Evolutionary conservation across 306 rosid genomes (phyloP).

Genomic region (Ochetophila trinervis): DNA sequence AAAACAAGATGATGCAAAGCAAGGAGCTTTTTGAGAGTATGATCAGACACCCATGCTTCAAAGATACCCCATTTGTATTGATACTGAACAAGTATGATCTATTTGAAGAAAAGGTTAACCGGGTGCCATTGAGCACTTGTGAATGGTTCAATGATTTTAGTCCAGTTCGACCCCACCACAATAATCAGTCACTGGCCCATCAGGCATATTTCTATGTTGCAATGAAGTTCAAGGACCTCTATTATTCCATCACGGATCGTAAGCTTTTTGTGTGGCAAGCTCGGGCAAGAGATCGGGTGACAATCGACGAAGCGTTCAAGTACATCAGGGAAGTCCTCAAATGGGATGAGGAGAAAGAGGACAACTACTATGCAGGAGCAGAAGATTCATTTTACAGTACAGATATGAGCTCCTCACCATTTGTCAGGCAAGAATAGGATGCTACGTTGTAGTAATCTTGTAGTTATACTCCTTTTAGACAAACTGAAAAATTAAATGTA

Average conservation of each 20-base stretch:
- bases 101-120: conserved; percentile 71
- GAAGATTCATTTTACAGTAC: conserved; percentile 94
- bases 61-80: conserved; percentile 76
- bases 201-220: conserved; percentile 93
- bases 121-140: conserved; percentile 52
- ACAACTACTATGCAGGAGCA: conserved; percentile 65
- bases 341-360: conserved; percentile 97
- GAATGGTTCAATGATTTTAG: conserved; percentile 87
- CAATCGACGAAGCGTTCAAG: conserved; percentile 86
- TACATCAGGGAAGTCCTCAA: conserved; percentile 84
- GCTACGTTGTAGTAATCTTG: conserved; percentile 17
- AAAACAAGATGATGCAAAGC: conserved; percentile 93
- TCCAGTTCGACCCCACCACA: conserved; percentile 58
- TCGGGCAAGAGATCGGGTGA: conserved; percentile 74
- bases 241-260: conserved; percentile 56
- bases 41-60: conserved; percentile 88
- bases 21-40: conserved; percentile 87
- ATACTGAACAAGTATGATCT: conserved; percentile 86
- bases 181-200: conserved; percentile 73
- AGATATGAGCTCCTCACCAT: conserved; percentile 90
- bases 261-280: conserved; percentile 92
- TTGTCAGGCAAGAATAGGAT: conserved; percentile 66
- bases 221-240: conserved; percentile 96
- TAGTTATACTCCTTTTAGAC: conserved; percentile 11
- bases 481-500: conserved; percentile 24